Evolutionary conservation across 1,139 yeast species (phyloP), one percentile per base, ranked within the genome.

Genomic region (Geotrichum australiense): DNA sequence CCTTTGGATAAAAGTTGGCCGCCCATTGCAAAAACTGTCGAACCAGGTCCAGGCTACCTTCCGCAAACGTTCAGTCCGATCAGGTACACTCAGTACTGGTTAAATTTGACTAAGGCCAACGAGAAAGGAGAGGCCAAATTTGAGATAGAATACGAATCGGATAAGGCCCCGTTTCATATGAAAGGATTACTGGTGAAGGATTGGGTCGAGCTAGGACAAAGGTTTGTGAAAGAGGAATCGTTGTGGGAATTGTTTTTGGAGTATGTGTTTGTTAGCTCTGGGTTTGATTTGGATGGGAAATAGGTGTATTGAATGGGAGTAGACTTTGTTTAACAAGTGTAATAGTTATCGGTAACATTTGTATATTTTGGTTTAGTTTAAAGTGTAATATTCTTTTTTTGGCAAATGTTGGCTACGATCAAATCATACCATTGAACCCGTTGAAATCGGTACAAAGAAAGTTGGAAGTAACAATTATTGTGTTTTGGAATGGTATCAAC

Each of bases 41-140:
- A 73, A 2, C 58, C 78, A 27, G 95, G 95, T 0, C 95, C 95
- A 1, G 95, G 80, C 0, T 83, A 80, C 57, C 62, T 65, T 2
- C 74, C 78, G 1, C 94, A 84, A 61, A 58, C 76, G 12, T 82
- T 80, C 51, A 71, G 91, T 0, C 95, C 94, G 0, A 70, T 73
- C 38, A 67, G 76, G 47, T 85, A 80, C 57, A 77, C 77, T 1
- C 94, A 83, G 57, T 84, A 79, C 57, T 84, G 66, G 56, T 72
- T 79, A 10, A 85, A 85, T 58, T 66, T 84, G 50, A 65, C 70
- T 23, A 52, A 59, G 5, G 71, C 78, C 41, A 73, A 78, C 50
- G 50, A 59, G 2, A 74, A 76, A 1, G 54, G 66, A 19, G 68
- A 70, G 50, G 58, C 68, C 14, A 64, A 57, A 6, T 83, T 68